Base-by-base conservation (phyloP, 177 flowering plant species). In the Telopea speciosissima region DNA sequence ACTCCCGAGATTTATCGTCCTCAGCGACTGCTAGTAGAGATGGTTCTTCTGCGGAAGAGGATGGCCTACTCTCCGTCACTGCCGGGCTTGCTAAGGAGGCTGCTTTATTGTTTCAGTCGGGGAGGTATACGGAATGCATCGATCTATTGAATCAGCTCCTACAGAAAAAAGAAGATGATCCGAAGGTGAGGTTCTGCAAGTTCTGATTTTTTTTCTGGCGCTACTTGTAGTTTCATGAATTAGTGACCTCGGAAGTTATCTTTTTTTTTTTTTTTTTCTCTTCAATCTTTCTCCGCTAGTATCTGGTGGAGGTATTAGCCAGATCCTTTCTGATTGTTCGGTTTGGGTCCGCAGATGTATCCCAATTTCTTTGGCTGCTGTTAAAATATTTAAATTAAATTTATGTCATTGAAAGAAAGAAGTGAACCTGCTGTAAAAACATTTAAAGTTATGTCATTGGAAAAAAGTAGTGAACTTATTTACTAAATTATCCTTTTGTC, bases 31-130 rank as follows among this genome's bases (percentile, higher is more conserved):
- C 74, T 25, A 71, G 52, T 63, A 72, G 80, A 4, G 84, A 77
- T 17, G 81, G 73, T 40, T 67, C 71, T 25, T 68, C 78, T 60
- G 73, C 71, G 40, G 94, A 85, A 9, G 97, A 88, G n/a, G 93
- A 86, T 17, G 84, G 71, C n/a, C 71, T 75, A 31, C 74, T 85
- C 8, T 79, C 90, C 8, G 79, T 79, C 22, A 68, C 92, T 8
- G 77, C 85, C 24, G 85, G 80, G 21, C 79, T 92, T 5, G 95
- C 93, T 26, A 89, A 84, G 75, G 97, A 94, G 8, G 95, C 99
- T 8, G 81, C 81, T 12, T 26, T 82, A 69, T 77, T 83, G 63
- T 95, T 92, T 75, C 89, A 90, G 78, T 79, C 90, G 16, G 76
- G 88, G 24, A 85, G 90, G 78, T 95, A 63, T 71, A 70, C 71